These are phyloP conservation scores for Teunomyces aglyptinius DNA, from an alignment of 805 yeast genomes.

Conservation along the genomic window DNA sequence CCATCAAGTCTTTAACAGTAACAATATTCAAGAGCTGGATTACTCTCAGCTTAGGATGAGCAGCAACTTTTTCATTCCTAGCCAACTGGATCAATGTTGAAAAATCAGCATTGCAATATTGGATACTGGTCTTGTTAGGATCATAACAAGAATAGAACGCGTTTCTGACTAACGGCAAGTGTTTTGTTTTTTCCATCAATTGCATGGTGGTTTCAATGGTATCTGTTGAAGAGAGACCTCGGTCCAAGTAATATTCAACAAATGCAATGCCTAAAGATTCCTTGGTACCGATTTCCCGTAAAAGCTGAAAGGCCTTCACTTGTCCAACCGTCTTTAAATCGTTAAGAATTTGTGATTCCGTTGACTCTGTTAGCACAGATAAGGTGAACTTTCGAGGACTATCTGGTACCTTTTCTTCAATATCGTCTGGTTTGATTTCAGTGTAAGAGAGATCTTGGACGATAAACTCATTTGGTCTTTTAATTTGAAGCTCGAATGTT, in stretches of 20 bases:
- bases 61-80: slow-evolving; percentile 32
- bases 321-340: slow-evolving; percentile 41
- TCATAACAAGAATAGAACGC: slow-evolving; percentile 35
- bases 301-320: slow-evolving; percentile 39
- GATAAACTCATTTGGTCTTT: slow-evolving; percentile 37
- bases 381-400: slow-evolving; percentile 47
- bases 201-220: slow-evolving; percentile 13
- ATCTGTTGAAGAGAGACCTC: slow-evolving; percentile 5
- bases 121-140: slow-evolving; percentile 31
- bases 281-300: slow-evolving; percentile 48
- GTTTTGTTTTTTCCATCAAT: slow-evolving; percentile 13
- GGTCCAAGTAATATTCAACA: slow-evolving; percentile 38
- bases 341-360: slow-evolving; percentile 44
- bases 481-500: slow-evolving; percentile 13
- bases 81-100: slow-evolving; percentile 38
- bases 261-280: slow-evolving; percentile 60
- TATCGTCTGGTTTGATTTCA: slow-evolving; percentile 15
- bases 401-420: slow-evolving; percentile 35
- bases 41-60: slow-evolving; percentile 48
- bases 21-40: slow-evolving; percentile 66
- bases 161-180: slow-evolving; percentile 15
- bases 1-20: slow-evolving; percentile 60
- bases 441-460: slow-evolving; percentile 24
- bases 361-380: slow-evolving; percentile 43
- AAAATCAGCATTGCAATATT: slow-evolving; percentile 36